Conservation (phyloP, 345 rosid species). For the Gossypium longicalyx region DNA sequence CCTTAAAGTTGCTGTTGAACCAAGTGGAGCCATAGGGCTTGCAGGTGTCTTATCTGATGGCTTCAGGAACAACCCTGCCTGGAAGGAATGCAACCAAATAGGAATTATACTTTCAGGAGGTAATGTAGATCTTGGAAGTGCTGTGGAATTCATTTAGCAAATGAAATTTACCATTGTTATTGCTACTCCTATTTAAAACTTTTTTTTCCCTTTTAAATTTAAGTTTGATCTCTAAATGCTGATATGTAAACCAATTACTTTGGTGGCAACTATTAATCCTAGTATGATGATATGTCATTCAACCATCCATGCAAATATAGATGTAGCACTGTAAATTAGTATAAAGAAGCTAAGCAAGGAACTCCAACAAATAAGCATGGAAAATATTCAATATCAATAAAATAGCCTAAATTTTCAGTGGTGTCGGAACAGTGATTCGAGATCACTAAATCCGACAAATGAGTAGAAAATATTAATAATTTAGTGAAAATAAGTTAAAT, state of each 20-base stretch:
- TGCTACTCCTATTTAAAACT: neutral
- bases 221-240: neutral
- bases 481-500: too few species aligned
- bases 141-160: conserved; percentile 59
- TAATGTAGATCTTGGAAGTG: conserved; percentile 63
- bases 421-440: too few species aligned
- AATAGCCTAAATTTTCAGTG: too few species aligned
- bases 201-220: neutral
- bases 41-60: conserved; percentile 69
- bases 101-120: conserved; percentile 80
- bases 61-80: conserved; percentile 48
- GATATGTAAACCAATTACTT: neutral
- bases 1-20: conserved; percentile 77
- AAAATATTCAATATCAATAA: neutral
- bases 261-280: neutral
- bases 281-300: neutral
- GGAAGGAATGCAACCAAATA: conserved; percentile 50
- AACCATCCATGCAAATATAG: neutral
- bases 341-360: neutral
- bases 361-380: neutral
- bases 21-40: conserved; percentile 93
- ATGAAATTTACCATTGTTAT: conserved; percentile 14
- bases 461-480: too few species aligned
- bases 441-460: too few species aligned
- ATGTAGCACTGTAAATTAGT: neutral